Evolutionary conservation across 495 filamentous ascomycete species (phyloP), one percentile per base, ranked within the genome.

Genomic region (Friedmanniomyces simplex): DNA sequence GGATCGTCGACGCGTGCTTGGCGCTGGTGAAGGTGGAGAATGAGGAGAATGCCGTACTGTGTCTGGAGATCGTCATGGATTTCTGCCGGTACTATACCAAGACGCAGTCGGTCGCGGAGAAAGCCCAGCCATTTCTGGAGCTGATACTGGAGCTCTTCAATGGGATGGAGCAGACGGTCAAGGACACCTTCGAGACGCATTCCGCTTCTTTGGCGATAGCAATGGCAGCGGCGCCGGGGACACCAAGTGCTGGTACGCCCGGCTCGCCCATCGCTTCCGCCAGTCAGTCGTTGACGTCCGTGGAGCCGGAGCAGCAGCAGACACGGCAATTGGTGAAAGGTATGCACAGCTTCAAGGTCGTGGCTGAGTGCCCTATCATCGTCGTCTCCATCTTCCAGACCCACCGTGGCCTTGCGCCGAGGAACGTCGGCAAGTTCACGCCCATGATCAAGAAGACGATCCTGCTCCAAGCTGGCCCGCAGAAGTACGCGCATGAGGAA

Each of bases 271-370:
- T 89, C 14, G 85, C 89, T 5, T 83, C 88, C 3, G 79, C 50
- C 24, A 54, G 52, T 5, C 54, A 56, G 24, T 47, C 61, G 7
- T n/a, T 79, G 11, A 68, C 55, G 10, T 51, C 73, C 52, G 77
- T 83, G 39, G 91, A 97, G 51, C 73, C 91, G 12, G 89, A 93
- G 61, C 87, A 91, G 60, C 89, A 91, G 69, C 79, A 86, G 51
- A 85, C 81, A 26, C 83, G 91, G 55, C 82, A 85, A 24, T 71
- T 97, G 24, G 72, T 89, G 41, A 89, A 86, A 67, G 93, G 94
- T 18, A 95, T 96, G 91, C 87, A 95, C 70, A 96, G 91, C 5
- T 99, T 99, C 78, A 99, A 97, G 71, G 94, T 99, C 34, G 79
- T 97, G 16, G 88, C 91, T 0, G 94, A 99, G 69, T 97, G 91